A percentile compares a stretch with the other conserved stretches of the same genome.
Conservation (phyloP, 441 rosid genomes). For the Isatis lusitanica region DNA sequence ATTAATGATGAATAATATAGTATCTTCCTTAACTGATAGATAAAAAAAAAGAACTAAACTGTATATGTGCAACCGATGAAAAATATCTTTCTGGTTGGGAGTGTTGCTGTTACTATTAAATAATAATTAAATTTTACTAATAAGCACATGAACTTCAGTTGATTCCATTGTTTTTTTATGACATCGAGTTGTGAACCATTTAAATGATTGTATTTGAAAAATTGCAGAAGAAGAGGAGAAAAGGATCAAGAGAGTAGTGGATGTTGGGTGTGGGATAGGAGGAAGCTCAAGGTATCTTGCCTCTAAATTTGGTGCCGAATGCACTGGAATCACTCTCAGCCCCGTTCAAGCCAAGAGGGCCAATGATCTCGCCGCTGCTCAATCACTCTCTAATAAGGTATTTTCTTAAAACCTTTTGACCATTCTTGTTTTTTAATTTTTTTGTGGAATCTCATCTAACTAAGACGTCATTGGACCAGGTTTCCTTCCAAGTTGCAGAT, state of each 20-base stretch:
- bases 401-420: background rate
- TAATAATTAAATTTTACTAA: too few species aligned
- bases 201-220: conserved; percentile 30
- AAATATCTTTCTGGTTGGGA: background rate
- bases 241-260: conserved; percentile 64
- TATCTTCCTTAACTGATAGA: background rate
- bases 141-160: background rate
- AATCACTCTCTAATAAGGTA: conserved; percentile 63
- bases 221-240: conserved; percentile 43
- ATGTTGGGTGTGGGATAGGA: conserved; percentile 95
- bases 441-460: background rate
- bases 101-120: too few species aligned
- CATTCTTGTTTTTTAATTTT: too few species aligned
- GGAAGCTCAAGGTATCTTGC: conserved; percentile 90
- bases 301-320: conserved; percentile 63
- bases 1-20: background rate
- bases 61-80: background rate
- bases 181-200: too few species aligned
- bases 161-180: background rate
- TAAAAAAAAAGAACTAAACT: background rate
- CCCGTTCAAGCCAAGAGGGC: conserved; percentile 83
- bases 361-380: conserved; percentile 62
- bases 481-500: conserved; percentile 77
- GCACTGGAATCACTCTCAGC: conserved; percentile 76
- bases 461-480: conserved; percentile 40